Evolutionary conservation across 768 basidiomycete species (phyloP), one percentile per base, ranked within the genome.

Genomic region (Lactarius vividus): DNA sequence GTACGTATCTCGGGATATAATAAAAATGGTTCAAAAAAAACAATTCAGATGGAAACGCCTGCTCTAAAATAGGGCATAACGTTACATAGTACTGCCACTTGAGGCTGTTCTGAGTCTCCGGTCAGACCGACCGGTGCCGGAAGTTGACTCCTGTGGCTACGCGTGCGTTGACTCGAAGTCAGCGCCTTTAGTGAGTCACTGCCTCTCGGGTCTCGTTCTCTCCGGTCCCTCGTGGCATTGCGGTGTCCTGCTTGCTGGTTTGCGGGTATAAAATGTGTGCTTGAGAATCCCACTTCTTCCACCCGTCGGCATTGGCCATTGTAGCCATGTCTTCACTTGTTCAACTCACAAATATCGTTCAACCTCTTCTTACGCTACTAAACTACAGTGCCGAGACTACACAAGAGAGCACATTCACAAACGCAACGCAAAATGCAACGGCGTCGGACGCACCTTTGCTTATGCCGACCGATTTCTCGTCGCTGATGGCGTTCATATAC

Each of bases 401-500:
- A 6, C 7, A 18, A 26, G 20, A 23, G 26, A 40, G 4, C 28
- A 16, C 61, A 18, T 29, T 54, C n/a, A 35, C 20, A 11, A 59
- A 59, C 6, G 16, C 29, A 20, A 62, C 61, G 31, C 61, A 37
- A 15, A 66, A 62, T 46, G 39, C 39, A 40, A 66, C 61, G 20
- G 40, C 16, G 33, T n/a, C 29, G 10, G 26, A 35, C 2, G 28
- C 39, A 11, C 69, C 62, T 37, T 62, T 61, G 3, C 59, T 55
- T 39, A 69, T 63, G 53, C 46, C 70, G 29, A 71, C 66, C 11
- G 68, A 75, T 59, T 16, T 79, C 15, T 66, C 79, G 8, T 76
- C 83, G 1, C 42, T 83, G 1, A 59, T 84, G 37, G 67, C 77
- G 4, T 66, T 85, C 49, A 66, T 88, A 20, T 76, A 85, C 63